Evolutionary conservation across 352 stramenopile species (phyloP), one percentile per base, ranked within the genome.

Genomic region (Globisporangium takayamanum): DNA sequence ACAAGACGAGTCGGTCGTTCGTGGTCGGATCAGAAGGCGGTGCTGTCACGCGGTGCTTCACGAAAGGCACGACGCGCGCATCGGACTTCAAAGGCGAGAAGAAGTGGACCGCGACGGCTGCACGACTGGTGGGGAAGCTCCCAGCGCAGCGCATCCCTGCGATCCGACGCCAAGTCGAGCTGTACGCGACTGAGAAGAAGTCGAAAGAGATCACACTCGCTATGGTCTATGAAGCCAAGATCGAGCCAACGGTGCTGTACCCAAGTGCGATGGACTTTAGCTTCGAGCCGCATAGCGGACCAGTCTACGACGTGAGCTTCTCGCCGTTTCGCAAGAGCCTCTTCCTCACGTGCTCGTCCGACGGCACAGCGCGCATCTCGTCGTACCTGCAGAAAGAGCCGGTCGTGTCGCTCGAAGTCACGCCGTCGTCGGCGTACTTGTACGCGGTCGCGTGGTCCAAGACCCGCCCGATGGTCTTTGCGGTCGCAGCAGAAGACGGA

Each of bases 271-370:
- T 87, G 61, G 78, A 90, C 67, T 94, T 94, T 55, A 68, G 77
- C 36, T 92, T 92, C 50, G 79, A 88, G 16, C 46, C 64, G 22
- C 88, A 96, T 50, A 71, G 67, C 5, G 85, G 84, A 7, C 83
- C 88, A 3, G 83, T 96, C 26, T 89, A 91, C 64, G 82, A 80
- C 50, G 68, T 87, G 37, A 74, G 76, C 41, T 95, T 89, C 50
- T 95, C 84, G 33, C 86, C 86, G 1, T 96, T 95, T 50, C 78
- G 85, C 58, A 86, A 89, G 47, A 87, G 76, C 50, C 39, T 95
- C 18, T 91, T 94, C 53, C 69, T 94, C 36, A 84, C 82, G 7
- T 84, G 72, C 47, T 90, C 83, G 2, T 79, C 78, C 7, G 88
- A 96, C 59, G 88, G 88, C 50, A 92, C 70, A 0, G 80, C 82